Evolutionary conservation across 78 protist species (phyloP).

Genomic region (slime mould (Dictyostelium discoideum)): DNA sequence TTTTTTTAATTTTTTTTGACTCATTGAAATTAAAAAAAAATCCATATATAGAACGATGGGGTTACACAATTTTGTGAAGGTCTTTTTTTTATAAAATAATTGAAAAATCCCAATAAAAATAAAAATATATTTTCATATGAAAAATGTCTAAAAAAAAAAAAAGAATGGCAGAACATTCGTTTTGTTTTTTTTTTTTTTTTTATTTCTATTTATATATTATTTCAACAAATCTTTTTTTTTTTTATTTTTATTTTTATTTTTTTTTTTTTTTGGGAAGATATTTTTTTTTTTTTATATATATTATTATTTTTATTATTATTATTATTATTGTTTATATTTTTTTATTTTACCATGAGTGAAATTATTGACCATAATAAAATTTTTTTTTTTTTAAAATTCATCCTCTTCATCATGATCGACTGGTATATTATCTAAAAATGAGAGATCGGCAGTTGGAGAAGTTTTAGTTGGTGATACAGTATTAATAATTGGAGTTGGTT

Average conservation of each 20-base stretch:
- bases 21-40: too few species aligned
- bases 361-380: not conserved
- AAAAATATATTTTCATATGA: not conserved
- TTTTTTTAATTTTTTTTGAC: too few species aligned
- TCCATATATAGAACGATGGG: too few species aligned
- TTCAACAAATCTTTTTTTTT: not conserved
- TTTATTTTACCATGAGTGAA: not conserved
- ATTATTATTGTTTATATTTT: constrained; percentile 3
- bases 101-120: too few species aligned
- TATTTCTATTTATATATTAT: not conserved
- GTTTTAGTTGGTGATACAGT: not conserved
- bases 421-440: constrained; percentile 26
- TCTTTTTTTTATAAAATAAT: too few species aligned
- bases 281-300: not conserved
- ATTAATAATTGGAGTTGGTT: constrained; percentile 1
- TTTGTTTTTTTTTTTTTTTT: not conserved
- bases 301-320: not conserved
- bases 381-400: not conserved
- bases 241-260: not conserved
- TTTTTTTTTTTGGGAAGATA: too few species aligned
- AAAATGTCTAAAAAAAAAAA: too few species aligned
- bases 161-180: not conserved
- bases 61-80: too few species aligned
- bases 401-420: constrained; percentile 33
- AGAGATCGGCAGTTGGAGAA: not conserved